Evolutionary conservation across 75 land plant genomes (phyloP).

Genomic region (Sequoiadendron giganteum): DNA sequence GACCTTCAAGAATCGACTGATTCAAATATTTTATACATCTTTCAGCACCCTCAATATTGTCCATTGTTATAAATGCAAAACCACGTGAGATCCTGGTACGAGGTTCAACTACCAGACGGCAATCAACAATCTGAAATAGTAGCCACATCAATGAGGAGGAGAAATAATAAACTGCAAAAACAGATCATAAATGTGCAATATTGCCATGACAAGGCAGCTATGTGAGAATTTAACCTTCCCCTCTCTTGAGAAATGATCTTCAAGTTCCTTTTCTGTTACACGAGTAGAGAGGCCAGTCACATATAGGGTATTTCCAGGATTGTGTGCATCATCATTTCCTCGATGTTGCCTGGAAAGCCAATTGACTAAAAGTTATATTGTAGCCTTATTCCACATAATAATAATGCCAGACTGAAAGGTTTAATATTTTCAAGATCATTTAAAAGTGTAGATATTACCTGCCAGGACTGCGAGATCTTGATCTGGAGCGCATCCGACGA

Average conservation of each 20-base stretch:
- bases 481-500: constrained; percentile 25
- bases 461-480: constrained; percentile 41
- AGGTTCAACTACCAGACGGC: constrained; percentile 85
- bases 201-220: background rate
- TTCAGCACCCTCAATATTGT: constrained; percentile 68
- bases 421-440: background rate
- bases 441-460: constrained; percentile 21
- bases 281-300: constrained; percentile 80
- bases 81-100: constrained; percentile 87
- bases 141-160: background rate
- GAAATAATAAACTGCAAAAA: background rate
- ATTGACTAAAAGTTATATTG: background rate
- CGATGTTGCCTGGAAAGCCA: constrained; percentile 13
- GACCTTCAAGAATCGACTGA: constrained; percentile 91
- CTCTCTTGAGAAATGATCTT: constrained; percentile 71
- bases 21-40: constrained; percentile 90
- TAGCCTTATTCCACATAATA: background rate
- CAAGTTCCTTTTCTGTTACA: constrained; percentile 71
- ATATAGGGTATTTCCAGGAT: constrained; percentile 82
- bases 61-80: constrained; percentile 97
- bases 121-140: constrained; percentile 59
- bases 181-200: background rate
- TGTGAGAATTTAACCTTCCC: constrained; percentile 57
- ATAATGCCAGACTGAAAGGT: background rate
- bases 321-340: constrained; percentile 26